Base-by-base conservation (phyloP, 495 filamentous ascomycete genomes). In the Neurospora africana region DNA sequence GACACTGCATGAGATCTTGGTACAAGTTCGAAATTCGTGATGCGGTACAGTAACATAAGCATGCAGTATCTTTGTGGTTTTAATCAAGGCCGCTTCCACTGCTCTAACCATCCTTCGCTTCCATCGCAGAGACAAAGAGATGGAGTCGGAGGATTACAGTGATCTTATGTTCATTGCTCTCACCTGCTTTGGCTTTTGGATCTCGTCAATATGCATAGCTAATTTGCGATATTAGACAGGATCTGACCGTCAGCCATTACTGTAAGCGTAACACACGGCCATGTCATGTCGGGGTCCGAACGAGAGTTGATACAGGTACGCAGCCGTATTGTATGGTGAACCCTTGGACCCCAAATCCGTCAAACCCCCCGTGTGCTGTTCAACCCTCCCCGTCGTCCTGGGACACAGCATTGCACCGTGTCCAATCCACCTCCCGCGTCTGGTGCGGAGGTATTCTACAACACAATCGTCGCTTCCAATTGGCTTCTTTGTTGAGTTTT, bases 91-190 rank as follows among this genome's bases (percentile, higher is more conserved):
- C 23, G 23, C 74, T 75, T 8, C 37, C 37, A 38, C 37, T 38
- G 38, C 69, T 76, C 69, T 70, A 71, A 43, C 7, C 41, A 21
- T 44, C 41, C 41, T 44, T 44, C 41, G 9, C 73, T 76, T 71
- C 39, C 73, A 76, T 71, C 70, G 69, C 53, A 76, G 75, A 77
- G 78, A 74, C 11, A 23, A 67, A 35, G 30, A 27, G 33, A 61
- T 44, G 33, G 43, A 23, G 44, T 44, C 40, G 53, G 53, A 65
- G 53, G 53, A 65, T 33, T 65, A 65, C 15, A 17, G 30, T 33
- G 53, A 65, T 33, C 47, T 65, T 33, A 8, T 65, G 53, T 33
- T 65, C 27, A 33, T 35, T 65, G 15, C 53, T 27, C 11, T 58
- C 23, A 27, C 21, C 21, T 15, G 47, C 47, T 13, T 27, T 58